A percentile compares a stretch with the other conserved stretches of the same genome.
These are phyloP conservation scores for Rehmannia glutinosa DNA, from an alignment of 257 asterid species.

Conservation along the genomic window DNA sequence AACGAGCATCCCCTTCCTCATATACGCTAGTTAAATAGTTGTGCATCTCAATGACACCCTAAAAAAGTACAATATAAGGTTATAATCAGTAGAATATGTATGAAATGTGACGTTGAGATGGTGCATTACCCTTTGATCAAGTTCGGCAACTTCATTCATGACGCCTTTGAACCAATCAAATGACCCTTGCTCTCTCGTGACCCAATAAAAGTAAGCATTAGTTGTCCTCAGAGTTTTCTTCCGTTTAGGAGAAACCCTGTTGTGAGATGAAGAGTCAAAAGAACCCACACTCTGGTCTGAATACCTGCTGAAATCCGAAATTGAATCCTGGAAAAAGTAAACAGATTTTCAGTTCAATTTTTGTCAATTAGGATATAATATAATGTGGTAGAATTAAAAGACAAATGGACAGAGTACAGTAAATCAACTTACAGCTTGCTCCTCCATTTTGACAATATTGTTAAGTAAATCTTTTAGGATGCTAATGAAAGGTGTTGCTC, in stretches of 20 bases:
- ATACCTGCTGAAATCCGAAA: conserved; percentile 53
- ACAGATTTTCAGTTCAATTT: background rate
- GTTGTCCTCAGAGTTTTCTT: conserved; percentile 66
- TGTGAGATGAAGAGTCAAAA: conserved; percentile 32
- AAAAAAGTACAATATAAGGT: background rate
- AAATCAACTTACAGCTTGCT: conserved; percentile 57
- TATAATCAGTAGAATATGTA: background rate
- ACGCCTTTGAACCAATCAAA: conserved; percentile 98
- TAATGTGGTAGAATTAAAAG: background rate
- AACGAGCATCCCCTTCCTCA: conserved; percentile 98
- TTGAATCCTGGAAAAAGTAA: conserved; percentile 57
- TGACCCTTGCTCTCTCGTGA: conserved; percentile 93
- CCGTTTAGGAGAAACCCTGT: conserved; percentile 48
- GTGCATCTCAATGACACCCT: conserved; percentile 98
- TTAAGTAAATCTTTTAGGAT: conserved; percentile 81
- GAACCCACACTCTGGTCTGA: conserved; percentile 61
- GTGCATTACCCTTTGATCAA: conserved; percentile 75
- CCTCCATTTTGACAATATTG: conserved; percentile 82
- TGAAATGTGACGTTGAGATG: background rate
- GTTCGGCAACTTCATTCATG: conserved; percentile 90
- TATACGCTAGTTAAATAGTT: conserved; percentile 92
- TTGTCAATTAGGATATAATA: background rate
- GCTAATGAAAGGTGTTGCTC: conserved; percentile 96
- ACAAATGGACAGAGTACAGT: no score
- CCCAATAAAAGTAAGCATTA: conserved; percentile 97